A percentile compares a stretch with the other conserved stretches of the same genome.
Evolutionary conservation across 2,329 filamentous ascomycete species (phyloP).

Genomic region (Hymenoscyphus infarciens): DNA sequence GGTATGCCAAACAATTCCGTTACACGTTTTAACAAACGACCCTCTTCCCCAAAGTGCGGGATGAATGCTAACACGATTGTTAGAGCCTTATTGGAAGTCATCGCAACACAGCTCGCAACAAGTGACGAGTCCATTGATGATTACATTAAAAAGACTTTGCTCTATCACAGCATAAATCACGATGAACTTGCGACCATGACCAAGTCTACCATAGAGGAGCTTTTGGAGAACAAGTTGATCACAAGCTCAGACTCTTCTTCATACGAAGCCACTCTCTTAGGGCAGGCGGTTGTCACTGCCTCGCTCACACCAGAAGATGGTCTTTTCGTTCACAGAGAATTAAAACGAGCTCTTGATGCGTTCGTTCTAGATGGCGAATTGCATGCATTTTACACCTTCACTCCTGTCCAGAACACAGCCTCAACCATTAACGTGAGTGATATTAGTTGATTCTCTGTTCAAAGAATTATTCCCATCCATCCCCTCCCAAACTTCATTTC

Average conservation of each 20-base stretch:
- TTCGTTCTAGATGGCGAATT: slow-evolving; percentile 81
- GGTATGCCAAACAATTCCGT: slow-evolving; percentile 40
- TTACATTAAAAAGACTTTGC: slow-evolving; percentile 64
- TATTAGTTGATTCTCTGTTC: neutral
- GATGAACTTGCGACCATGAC: slow-evolving; percentile 51
- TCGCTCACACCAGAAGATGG: slow-evolving; percentile 72
- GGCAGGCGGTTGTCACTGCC: slow-evolving; percentile 68
- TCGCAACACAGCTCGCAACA: slow-evolving; percentile 65
- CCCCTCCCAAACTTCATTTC: neutral
- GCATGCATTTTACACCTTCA: slow-evolving; percentile 76
- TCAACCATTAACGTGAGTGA: slow-evolving; percentile 49
- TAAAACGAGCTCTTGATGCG: slow-evolving; percentile 61
- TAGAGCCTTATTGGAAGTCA: slow-evolving; percentile 68
- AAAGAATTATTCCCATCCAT: no score
- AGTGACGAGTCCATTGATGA: slow-evolving; percentile 62
- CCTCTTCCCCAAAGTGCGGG: neutral
- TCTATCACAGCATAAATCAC: slow-evolving; percentile 54
- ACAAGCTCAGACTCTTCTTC: slow-evolving; percentile 45
- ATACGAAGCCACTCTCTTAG: slow-evolving; percentile 61
- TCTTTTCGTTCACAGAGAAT: slow-evolving; percentile 66
- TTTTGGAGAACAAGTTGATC: slow-evolving; percentile 55
- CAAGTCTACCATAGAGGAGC: slow-evolving; percentile 54
- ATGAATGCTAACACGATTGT: slow-evolving; percentile 10
- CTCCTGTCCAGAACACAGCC: slow-evolving; percentile 60
- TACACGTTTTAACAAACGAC: no score